Percentiles rank a stretch among this genome's conserved stretches.
Conservation (phyloP, 371 early-diverging fungal species). For the Choanephora cucurbitarum region DNA sequence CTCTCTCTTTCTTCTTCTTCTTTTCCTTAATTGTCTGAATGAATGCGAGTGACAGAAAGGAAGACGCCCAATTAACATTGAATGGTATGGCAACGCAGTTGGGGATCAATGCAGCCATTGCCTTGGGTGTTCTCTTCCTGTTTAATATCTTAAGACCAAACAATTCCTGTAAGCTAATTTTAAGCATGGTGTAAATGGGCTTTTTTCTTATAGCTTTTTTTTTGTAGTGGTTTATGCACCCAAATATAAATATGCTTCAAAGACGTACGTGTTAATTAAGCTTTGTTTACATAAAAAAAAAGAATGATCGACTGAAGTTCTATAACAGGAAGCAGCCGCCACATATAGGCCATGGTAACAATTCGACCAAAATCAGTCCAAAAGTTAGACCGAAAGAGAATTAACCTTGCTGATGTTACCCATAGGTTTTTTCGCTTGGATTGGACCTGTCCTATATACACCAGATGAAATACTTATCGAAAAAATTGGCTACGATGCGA, state of each 20-base stretch:
- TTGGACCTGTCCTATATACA: slow-evolving; percentile 58
- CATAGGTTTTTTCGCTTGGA: slow-evolving; percentile 66
- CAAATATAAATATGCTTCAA: slow-evolving; percentile 46
- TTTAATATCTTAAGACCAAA: slow-evolving; percentile 52
- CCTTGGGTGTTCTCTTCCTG: slow-evolving; percentile 45
- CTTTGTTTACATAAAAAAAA: not conserved
- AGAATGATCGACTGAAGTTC: too few species aligned
- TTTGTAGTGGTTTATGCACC: slow-evolving; percentile 54
- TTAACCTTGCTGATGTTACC: not conserved
- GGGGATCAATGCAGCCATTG: slow-evolving; percentile 51
- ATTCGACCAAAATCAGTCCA: too few species aligned
- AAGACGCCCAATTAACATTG: slow-evolving; percentile 27
- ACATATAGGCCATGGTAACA: slow-evolving; percentile 38
- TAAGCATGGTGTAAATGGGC: not conserved
- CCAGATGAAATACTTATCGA: slow-evolving; percentile 62
- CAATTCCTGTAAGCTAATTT: slow-evolving; percentile 44
- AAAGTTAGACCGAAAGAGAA: not conserved
- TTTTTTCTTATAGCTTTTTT: slow-evolving; percentile 1
- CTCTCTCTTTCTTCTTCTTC: too few species aligned
- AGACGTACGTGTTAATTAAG: slow-evolving; percentile 33
- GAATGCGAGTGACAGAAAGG: not conserved
- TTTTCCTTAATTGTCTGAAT: not conserved
- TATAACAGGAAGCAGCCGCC: slow-evolving; percentile 66
- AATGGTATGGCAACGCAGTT: slow-evolving; percentile 50
- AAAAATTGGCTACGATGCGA: slow-evolving; percentile 78